phyloP scores from a whole-genome alignment of 352 stramenopile species.

The Globisporangium sylvaticum region DNA sequence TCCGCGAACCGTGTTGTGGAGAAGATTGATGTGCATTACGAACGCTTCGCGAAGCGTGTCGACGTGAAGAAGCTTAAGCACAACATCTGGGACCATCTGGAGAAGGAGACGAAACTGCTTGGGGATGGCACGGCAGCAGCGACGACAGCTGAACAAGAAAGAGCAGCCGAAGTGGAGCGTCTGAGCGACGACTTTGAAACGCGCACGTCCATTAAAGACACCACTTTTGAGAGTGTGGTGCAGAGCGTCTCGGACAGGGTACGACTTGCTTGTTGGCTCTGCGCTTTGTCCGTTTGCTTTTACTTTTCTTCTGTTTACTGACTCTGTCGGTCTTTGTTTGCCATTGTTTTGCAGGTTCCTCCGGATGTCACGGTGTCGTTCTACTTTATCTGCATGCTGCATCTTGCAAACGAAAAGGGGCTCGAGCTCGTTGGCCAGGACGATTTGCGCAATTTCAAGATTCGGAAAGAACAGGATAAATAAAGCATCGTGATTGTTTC shows the following conservation, averaged over 20 bases:
- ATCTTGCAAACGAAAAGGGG: conserved; percentile 98
- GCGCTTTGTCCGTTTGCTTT: not conserved
- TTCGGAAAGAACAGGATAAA: conserved; percentile 36
- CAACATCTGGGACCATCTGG: conserved; percentile 90
- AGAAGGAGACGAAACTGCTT: conserved; percentile 36
- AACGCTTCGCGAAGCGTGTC: conserved; percentile 94
- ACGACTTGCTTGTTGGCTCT: conserved; percentile 4
- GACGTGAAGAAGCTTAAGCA: conserved; percentile 97
- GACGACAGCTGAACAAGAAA: not conserved
- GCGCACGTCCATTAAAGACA: conserved; percentile 18
- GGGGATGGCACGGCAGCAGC: conserved; percentile 7
- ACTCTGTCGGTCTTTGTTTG: conserved; percentile 12
- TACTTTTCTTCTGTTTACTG: not conserved
- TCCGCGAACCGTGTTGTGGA: conserved; percentile 91
- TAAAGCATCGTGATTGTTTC: not conserved
- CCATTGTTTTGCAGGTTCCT: conserved; percentile 60
- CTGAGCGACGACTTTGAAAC: conserved; percentile 16
- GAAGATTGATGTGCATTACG: conserved; percentile 93
- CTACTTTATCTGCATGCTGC: conserved; percentile 99
- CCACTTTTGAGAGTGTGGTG: conserved; percentile 90
- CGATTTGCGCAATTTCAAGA: conserved; percentile 74
- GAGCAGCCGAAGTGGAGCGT: conserved; percentile 12
- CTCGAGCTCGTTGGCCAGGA: conserved; percentile 83
- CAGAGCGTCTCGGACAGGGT: conserved; percentile 85
- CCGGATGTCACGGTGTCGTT: conserved; percentile 95